These are phyloP conservation scores for Neoboletus magnificus DNA, from an alignment of 768 basidiomycete genomes.

Conservation along the genomic window DNA sequence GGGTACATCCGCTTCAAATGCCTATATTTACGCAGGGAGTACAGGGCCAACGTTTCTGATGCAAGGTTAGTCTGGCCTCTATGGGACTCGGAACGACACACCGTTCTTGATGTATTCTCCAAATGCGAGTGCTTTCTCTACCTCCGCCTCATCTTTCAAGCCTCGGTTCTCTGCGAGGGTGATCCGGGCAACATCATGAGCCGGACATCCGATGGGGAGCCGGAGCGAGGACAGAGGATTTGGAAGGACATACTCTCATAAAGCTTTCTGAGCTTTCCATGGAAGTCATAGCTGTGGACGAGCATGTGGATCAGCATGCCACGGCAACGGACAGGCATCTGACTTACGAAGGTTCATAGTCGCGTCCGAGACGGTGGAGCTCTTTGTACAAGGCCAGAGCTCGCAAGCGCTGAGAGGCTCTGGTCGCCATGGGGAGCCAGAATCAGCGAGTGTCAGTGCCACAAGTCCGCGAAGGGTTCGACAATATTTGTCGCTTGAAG, in stretches of 20 bases:
- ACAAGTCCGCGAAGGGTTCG: not conserved
- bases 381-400: constrained; percentile 79
- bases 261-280: constrained; percentile 62
- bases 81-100: constrained; percentile 27
- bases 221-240: not conserved
- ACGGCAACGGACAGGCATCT: constrained; percentile 5
- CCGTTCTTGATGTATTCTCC: constrained; percentile 88
- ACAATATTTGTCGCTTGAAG: too few species aligned
- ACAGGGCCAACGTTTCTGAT: constrained; percentile 79
- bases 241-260: constrained; percentile 61
- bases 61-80: not conserved
- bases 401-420: constrained; percentile 50
- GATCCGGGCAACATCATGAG: not conserved
- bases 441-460: not conserved
- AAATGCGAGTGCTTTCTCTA: constrained; percentile 69
- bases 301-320: constrained; percentile 7
- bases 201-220: not conserved
- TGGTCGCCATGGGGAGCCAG: constrained; percentile 41
- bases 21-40: constrained; percentile 80
- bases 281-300: constrained; percentile 66
- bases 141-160: constrained; percentile 64
- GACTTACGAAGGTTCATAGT: constrained; percentile 78
- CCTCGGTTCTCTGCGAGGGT: constrained; percentile 56
- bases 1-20: constrained; percentile 75
- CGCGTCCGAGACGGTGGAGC: constrained; percentile 72